Evolutionary conservation across 164 flowering plant species (phyloP).

Genomic region (Buxus sempervirens): DNA sequence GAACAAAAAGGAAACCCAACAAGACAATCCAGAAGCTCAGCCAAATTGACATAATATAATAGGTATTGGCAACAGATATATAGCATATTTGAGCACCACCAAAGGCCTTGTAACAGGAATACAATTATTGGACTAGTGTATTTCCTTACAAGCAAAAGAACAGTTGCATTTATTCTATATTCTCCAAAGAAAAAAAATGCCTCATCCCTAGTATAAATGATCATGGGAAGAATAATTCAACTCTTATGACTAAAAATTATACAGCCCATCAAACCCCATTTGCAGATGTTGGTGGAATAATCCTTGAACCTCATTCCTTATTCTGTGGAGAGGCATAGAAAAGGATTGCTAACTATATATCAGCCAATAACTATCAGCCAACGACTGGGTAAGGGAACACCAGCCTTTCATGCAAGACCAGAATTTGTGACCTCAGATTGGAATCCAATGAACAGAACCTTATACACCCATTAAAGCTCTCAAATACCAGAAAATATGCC

Average conservation of each 20-base stretch:
- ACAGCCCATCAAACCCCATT: neutral
- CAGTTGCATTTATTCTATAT: constrained; percentile 21
- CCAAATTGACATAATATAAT: neutral
- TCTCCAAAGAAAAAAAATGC: constrained; percentile 6
- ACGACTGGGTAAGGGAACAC: constrained; percentile 19
- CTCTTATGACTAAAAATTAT: constrained; percentile 13
- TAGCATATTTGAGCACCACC: constrained; percentile 6
- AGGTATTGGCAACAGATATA: constrained; percentile 2
- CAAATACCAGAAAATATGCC: neutral
- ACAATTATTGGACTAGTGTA: constrained; percentile 16
- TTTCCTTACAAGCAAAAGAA: neutral
- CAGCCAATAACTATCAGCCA: constrained; percentile 6
- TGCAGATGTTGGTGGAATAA: constrained; percentile 38
- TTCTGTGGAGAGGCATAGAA: constrained; percentile 3
- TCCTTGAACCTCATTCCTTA: constrained; percentile 40
- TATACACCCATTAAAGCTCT: constrained; percentile 23
- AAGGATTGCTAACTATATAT: constrained; percentile 15
- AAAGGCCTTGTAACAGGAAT: constrained; percentile 8
- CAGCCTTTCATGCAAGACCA: constrained; percentile 23
- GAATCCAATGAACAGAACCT: constrained; percentile 35
- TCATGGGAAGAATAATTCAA: constrained; percentile 8
- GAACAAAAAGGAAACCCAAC: neutral
- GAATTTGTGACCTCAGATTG: constrained; percentile 4
- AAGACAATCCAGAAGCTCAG: neutral
- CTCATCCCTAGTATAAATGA: constrained; percentile 8